Evolutionary conservation across 495 filamentous ascomycete genomes (phyloP), one percentile per base, ranked within the genome.

Genomic region (Annulohypoxylon nitens): DNA sequence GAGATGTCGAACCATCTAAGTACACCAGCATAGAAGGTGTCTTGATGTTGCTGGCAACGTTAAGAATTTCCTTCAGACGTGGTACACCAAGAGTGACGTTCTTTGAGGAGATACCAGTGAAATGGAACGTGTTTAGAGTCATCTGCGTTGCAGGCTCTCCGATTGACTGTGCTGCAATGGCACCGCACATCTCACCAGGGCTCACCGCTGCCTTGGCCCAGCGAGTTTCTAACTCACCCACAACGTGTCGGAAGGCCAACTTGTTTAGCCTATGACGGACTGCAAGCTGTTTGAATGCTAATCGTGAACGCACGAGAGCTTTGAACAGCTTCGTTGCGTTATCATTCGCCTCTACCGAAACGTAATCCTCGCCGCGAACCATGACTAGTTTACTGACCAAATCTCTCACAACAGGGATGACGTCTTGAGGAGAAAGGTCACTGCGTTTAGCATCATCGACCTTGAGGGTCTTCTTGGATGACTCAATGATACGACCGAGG

Each of bases 61-160:
- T 98, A 41, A 99, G 85, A 89, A 99, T 98, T 83, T 99, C 96
- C 88, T 99, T 99, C 18, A 99, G 87, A 88, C 96, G 95, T 54
- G 96, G 96, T 25, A 99, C 96, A 92, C 96, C 96, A 61, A 98
- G 92, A 23, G 96, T 99, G 57, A 98, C 94, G 86, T 98, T 99
- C 90, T 99, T 99, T 23, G 96, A 97, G 1, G 97, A 97, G 48
- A 99, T 94, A 97, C 96, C 96, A 81, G 96, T 94, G 83, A 99
- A 98, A 88, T 99, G 96, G 90, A 99, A 99, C 30, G 96, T 99
- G 82, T 99, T 99, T 54, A 99, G 82, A 0, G 96, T 99, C 96
- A 99, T 99, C 84, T 99, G 96, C 1, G 96, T 99, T 50, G 96
- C 96, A 18, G 96, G 96, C 80, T 99, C 96, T 85, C 96, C 96